Base-by-base conservation (phyloP, 73 alveolate genomes). In the Durusdinium trenchii region DNA sequence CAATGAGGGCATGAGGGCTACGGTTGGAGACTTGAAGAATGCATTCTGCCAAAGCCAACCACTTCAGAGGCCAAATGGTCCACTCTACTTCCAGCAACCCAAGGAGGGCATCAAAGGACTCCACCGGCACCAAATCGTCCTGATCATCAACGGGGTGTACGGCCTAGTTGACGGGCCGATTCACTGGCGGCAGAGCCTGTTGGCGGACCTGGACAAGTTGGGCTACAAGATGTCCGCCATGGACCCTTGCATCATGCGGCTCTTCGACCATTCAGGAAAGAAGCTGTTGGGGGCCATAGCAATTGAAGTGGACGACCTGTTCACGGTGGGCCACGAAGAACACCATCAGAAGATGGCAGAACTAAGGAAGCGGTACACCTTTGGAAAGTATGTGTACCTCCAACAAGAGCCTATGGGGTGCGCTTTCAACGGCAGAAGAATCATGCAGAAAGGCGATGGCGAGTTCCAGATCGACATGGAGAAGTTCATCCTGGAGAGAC, bases 201-300 rank as follows among this genome's bases (percentile, higher is more conserved):
- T 43, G 64, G 45, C 30, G 42, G 57, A 38, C 18, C n/a, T 79
- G 35, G 7, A 43, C 12, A 42, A 6, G 6, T 62, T 79, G n/a
- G 90, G 90, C 10, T 79, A 79, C 62, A 12, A 14, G 5, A 62
- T 43, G 28, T 43, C 67, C 14, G 67, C 43, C 42, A 57, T 79
- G 57, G 90, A 79, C 28, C 90, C 90, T 3, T n/a, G n/a, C n/a
- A n/a, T n/a, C n/a, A n/a, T n/a, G n/a, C n/a, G 40, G 67, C 45
- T 36, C 50, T 35, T 35, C 20, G 7, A 36, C 5, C 84, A 28
- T 5, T 18, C 14, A 18, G 20, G 26, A 3, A 28, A 36, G 50
- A 28, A 3, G 7, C 84, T 71, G 4, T 30, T 6, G 35, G 84
- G 84, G 40, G 84, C 50, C 50, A 71, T 71, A 3, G 84, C 84